These are phyloP conservation scores for Diddensiella santjacobensis DNA, from an alignment of 805 yeast species.

Conservation along the genomic window DNA sequence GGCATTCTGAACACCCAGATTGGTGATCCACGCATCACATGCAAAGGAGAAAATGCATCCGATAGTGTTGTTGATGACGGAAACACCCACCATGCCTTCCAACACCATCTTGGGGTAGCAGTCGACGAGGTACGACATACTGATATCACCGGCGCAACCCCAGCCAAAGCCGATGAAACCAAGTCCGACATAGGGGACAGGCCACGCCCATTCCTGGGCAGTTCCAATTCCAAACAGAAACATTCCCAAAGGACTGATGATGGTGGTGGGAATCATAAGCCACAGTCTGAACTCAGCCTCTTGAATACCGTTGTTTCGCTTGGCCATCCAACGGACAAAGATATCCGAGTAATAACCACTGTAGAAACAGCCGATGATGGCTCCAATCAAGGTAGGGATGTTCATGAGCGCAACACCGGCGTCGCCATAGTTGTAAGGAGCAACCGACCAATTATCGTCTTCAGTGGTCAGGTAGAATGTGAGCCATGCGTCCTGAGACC, in stretches of 20 bases:
- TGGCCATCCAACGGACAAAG: constrained; percentile 54
- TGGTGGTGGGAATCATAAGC: constrained; percentile 44
- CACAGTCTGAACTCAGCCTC: constrained; percentile 57
- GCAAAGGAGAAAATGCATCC: constrained; percentile 60
- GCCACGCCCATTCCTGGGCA: constrained; percentile 50
- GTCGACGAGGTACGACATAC: constrained; percentile 54
- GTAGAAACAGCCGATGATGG: constrained; percentile 46
- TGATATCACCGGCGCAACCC: constrained; percentile 56
- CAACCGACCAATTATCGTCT: constrained; percentile 60
- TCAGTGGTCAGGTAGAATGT: constrained; percentile 73
- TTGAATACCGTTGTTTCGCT: constrained; percentile 46
- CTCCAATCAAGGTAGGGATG: constrained; percentile 57
- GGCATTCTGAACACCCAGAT: constrained; percentile 50
- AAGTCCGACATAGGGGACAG: constrained; percentile 50
- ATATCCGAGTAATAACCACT: constrained; percentile 52
- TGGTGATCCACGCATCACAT: constrained; percentile 55
- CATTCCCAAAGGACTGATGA: constrained; percentile 52
- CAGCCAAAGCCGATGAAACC: constrained; percentile 55
- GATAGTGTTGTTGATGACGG: constrained; percentile 54
- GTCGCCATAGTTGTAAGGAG: constrained; percentile 65
- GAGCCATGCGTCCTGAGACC: constrained; percentile 70
- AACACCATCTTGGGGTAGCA: constrained; percentile 51
- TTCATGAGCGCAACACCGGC: constrained; percentile 73
- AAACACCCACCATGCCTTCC: constrained; percentile 55
- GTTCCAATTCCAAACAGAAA: constrained; percentile 65